A percentile compares a stretch with the other conserved stretches of the same genome.
phyloP scores from a whole-genome alignment of 192 early-diverging fungal species.

The Jimgerdemannia flammicorona region DNA sequence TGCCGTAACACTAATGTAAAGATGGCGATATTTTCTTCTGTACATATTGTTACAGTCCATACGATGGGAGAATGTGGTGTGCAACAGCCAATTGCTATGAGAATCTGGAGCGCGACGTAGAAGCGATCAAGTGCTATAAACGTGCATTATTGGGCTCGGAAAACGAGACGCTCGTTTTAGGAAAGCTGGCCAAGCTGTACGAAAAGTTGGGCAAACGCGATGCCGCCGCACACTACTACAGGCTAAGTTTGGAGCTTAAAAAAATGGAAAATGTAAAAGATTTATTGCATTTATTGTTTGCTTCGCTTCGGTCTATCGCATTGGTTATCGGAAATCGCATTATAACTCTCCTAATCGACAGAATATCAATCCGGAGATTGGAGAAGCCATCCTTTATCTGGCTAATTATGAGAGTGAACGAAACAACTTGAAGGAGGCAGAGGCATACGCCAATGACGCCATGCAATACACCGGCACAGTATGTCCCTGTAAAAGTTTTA shows the following conservation, averaged over 20 bases:
- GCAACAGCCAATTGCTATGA: slow-evolving; percentile 76
- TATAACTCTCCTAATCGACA: slow-evolving; percentile 3
- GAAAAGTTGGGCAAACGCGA: slow-evolving; percentile 45
- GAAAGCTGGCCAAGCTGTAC: slow-evolving; percentile 56
- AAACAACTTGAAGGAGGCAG: slow-evolving; percentile 34
- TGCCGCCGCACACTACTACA: slow-evolving; percentile 59
- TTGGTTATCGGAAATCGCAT: neutral
- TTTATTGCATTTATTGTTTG: neutral
- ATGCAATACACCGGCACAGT: slow-evolving; percentile 27
- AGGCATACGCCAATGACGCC: slow-evolving; percentile 30
- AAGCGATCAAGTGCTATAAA: slow-evolving; percentile 75
- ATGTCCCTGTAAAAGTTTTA: slow-evolving; percentile 23
- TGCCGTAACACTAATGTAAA: neutral
- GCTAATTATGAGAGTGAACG: slow-evolving; percentile 25
- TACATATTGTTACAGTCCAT: slow-evolving; percentile 38
- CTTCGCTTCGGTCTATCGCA: neutral
- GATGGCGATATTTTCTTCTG: neutral
- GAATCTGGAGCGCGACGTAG: slow-evolving; percentile 34
- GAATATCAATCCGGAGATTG: slow-evolving; percentile 16
- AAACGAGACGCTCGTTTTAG: slow-evolving; percentile 46
- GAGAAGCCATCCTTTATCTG: slow-evolving; percentile 17
- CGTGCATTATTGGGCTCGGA: slow-evolving; percentile 67
- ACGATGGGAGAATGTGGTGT: slow-evolving; percentile 88
- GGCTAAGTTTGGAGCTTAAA: slow-evolving; percentile 24
- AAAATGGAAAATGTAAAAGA: slow-evolving; percentile 18